Percentiles rank a stretch among this genome's conserved stretches.
phyloP scores from a whole-genome alignment of 495 filamentous ascomycete species.

The Hypoxylon fuscum region DNA sequence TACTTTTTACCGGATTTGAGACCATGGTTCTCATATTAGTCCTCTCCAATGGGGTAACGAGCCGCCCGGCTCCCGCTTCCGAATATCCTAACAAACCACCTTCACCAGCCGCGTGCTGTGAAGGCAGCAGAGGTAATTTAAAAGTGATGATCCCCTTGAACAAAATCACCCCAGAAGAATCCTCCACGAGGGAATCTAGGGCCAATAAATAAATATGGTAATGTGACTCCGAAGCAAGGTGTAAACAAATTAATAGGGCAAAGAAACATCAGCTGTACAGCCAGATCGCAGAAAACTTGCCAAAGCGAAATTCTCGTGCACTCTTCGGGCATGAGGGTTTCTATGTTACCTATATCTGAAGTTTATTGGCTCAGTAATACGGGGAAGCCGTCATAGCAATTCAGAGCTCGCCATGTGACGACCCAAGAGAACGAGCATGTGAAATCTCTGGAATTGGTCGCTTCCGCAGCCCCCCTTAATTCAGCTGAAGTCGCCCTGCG shows the following conservation, averaged over 20 bases:
- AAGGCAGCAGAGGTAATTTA: conserved; percentile 7
- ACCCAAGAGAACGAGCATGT: no score
- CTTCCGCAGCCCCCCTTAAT: not conserved
- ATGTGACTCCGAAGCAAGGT: not conserved
- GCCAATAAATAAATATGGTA: not conserved
- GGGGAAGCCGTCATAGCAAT: no score
- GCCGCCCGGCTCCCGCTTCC: conserved; percentile 26
- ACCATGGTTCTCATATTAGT: conserved; percentile 21
- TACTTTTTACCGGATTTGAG: conserved; percentile 19
- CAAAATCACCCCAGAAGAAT: conserved; percentile 3
- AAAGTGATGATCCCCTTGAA: not conserved
- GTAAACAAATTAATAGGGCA: no score
- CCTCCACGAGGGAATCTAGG: not conserved
- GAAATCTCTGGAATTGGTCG: not conserved
- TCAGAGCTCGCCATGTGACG: conserved; percentile 8
- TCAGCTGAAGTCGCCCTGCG: not conserved
- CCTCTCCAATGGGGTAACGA: conserved; percentile 35
- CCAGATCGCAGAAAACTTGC: no score
- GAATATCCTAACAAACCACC: conserved; percentile 27
- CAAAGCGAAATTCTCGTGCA: no score
- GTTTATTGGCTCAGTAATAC: no score
- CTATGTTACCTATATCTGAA: no score
- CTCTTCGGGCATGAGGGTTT: no score
- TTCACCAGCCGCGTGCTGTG: conserved; percentile 6
- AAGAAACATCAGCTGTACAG: no score